Conservation (phyloP, 1,139 yeast species). For the Lodderomyces parapsilosis region DNA sequence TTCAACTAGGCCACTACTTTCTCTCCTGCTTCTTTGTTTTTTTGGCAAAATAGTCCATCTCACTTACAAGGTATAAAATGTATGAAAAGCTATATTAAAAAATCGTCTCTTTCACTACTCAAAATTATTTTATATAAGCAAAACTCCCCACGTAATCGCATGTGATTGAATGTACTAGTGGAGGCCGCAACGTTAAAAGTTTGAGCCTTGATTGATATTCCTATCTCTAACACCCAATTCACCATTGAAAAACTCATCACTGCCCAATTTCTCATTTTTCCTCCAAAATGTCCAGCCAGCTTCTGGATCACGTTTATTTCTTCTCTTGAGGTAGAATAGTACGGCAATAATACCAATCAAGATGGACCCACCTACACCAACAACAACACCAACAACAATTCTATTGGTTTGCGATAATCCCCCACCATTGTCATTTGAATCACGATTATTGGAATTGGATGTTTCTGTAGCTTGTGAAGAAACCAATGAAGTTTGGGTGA, state of each 20-base stretch:
- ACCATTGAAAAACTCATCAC: slow-evolving; percentile 61
- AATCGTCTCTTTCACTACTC: no score
- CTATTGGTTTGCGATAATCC: slow-evolving; percentile 46
- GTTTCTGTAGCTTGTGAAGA: slow-evolving; percentile 29
- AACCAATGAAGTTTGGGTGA: slow-evolving; percentile 37
- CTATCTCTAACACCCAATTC: slow-evolving; percentile 54
- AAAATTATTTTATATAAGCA: no score
- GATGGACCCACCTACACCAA: slow-evolving; percentile 50
- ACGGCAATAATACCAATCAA: slow-evolving; percentile 36
- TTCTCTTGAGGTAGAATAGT: slow-evolving; percentile 37
- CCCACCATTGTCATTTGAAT: slow-evolving; percentile 15
- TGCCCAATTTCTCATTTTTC: slow-evolving; percentile 44
- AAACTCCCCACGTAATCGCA: not conserved
- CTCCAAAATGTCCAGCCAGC: slow-evolving; percentile 56
- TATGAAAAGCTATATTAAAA: no score
- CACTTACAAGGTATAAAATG: no score
- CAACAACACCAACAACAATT: slow-evolving; percentile 52
- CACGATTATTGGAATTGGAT: slow-evolving; percentile 16
- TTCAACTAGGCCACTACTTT: no score
- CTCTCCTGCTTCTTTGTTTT: no score
- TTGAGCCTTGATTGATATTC: slow-evolving; percentile 46
- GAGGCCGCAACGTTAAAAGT: slow-evolving; percentile 38
- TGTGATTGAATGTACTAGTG: no score
- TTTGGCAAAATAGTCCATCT: no score
- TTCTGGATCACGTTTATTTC: slow-evolving; percentile 27